Evolutionary conservation across 2,329 filamentous ascomycete species (phyloP).

Genomic region (Chaetomiaceae sp.): DNA sequence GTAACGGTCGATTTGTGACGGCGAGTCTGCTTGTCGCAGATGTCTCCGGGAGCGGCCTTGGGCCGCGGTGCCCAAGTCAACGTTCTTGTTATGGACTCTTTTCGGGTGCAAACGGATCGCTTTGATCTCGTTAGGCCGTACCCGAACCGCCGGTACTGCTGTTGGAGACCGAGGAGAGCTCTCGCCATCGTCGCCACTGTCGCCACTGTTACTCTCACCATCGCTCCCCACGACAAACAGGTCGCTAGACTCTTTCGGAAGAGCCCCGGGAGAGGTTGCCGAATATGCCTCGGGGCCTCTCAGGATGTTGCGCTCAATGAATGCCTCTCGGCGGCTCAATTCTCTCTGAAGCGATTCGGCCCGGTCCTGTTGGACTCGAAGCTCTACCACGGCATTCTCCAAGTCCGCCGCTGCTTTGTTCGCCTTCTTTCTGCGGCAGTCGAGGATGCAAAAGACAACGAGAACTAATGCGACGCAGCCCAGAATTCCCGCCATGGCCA

Average conservation of each 20-base stretch:
- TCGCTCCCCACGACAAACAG: background rate
- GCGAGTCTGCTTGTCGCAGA: background rate
- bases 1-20: background rate
- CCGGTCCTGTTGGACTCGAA: background rate
- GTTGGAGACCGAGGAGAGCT: background rate
- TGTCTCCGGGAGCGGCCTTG: background rate
- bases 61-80: background rate
- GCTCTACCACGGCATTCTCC: slow-evolving; percentile 1
- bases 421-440: background rate
- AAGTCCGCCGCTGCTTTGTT: background rate
- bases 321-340: background rate
- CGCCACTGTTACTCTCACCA: background rate
- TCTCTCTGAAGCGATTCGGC: background rate
- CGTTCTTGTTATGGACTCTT: background rate
- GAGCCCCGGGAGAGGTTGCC: background rate
- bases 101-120: background rate
- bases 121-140: background rate
- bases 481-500: too few relatives aligned
- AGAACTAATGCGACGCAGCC: background rate
- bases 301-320: background rate
- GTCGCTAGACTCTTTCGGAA: background rate
- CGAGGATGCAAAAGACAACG: background rate
- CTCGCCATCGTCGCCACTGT: background rate
- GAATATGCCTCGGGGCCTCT: background rate
- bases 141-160: background rate